Evolutionary conservation across 768 basidiomycete genomes (phyloP), one percentile per base, ranked within the genome.

Genomic region (Leccinum broughii): DNA sequence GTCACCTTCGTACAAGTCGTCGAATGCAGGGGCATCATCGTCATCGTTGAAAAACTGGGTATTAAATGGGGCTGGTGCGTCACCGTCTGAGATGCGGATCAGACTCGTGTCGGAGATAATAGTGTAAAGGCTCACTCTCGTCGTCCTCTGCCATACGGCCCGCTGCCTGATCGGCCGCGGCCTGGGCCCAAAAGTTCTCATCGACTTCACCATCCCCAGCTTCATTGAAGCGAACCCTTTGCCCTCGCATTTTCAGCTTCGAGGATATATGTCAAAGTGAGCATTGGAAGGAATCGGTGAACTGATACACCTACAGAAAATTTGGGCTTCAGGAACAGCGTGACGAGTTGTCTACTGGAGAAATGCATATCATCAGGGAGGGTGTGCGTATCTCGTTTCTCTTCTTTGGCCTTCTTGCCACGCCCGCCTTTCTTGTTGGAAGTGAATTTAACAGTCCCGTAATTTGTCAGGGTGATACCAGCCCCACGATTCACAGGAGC

Each of bases 281-380:
- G 34, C 26, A 51, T 59, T 26, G 35, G 48, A 28, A 4, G 55
- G 14, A 20, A 62, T 53, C n/a, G 62, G 48, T 7, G 22, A n/a
- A 11, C 14, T 28, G 13, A 15, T 48, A 41, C 15, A 77, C 90
- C 52, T 71, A 98, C 94, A 57, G 88, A 87, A 70, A 95, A 98
- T 72, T 94, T 94, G 37, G 96, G 96, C 75, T 99, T 99, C 70
- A 97, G 74, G 81, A 98, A 99, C 54, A 99, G 75, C 7, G 94
- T 89, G 20, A 99, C 85, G 13, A 99, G 81, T 66, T 97, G 92
- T 64, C 87, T 80, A 69, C 89, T 93, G 30, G 90, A 90, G 74
- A 99, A 99, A 73, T 98, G 95, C 90, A 96, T 95, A 71, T 99
- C 97, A 67, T 98, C 95, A 1, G 97, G 97, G 49, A 98, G 78